A percentile compares a stretch with the other conserved stretches of the same genome.
Evolutionary conservation across 495 filamentous ascomycete species (phyloP).

Genomic region (Penicillium cinerascens): DNA sequence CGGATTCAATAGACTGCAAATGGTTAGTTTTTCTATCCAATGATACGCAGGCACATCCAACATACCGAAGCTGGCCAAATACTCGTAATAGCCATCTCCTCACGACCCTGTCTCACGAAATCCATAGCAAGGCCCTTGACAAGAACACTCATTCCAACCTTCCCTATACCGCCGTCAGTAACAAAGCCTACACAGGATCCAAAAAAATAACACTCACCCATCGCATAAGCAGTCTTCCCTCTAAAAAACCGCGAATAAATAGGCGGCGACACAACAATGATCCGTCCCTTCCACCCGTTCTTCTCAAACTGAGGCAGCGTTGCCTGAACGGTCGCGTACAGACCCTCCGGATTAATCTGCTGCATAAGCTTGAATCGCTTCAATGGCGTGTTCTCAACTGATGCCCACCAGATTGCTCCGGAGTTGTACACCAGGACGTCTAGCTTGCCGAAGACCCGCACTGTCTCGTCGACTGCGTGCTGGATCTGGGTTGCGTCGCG

Average conservation of each 20-base stretch:
- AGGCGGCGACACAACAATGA: slow-evolving; percentile 80
- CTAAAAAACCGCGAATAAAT: slow-evolving; percentile 83
- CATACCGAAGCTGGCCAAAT: slow-evolving; percentile 77
- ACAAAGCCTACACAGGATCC: background rate
- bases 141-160: slow-evolving; percentile 79
- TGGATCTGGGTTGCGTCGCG: slow-evolving; percentile 61
- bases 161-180: slow-evolving; percentile 36
- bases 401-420: slow-evolving; percentile 84
- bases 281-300: slow-evolving; percentile 54
- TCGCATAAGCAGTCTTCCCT: slow-evolving; percentile 84
- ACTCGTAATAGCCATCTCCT: slow-evolving; percentile 72
- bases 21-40: background rate
- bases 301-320: slow-evolving; percentile 57
- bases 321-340: slow-evolving; percentile 60
- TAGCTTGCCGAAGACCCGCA: slow-evolving; percentile 59
- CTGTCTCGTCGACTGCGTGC: slow-evolving; percentile 55
- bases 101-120: slow-evolving; percentile 61
- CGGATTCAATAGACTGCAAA: slow-evolving; percentile 63
- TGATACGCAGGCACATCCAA: background rate
- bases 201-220: slow-evolving; percentile 47
- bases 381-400: slow-evolving; percentile 67
- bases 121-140: slow-evolving; percentile 84
- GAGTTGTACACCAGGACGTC: slow-evolving; percentile 81
- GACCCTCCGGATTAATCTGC: slow-evolving; percentile 70
- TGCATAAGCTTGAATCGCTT: slow-evolving; percentile 84